These are phyloP conservation scores for Hyparrhenia diplandra DNA, from an alignment of 176 grass and related monocot species.

Conservation along the genomic window DNA sequence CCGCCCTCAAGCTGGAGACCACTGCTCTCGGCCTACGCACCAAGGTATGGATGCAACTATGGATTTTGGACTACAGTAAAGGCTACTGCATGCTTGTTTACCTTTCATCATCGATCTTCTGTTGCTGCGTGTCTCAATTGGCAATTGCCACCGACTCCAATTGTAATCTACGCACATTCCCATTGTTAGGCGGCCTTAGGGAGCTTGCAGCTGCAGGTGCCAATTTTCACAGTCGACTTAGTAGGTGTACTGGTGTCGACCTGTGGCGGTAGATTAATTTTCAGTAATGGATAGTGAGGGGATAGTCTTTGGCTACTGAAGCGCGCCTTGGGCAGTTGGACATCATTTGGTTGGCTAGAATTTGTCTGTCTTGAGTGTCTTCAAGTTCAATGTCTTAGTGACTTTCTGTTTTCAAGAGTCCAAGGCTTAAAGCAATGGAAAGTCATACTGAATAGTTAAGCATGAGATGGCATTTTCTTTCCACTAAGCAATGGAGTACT, in stretches of 20 bases:
- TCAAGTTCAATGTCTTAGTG: no score
- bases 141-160: not conserved
- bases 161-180: not conserved
- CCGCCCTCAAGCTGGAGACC: conserved; percentile 50
- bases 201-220: no score
- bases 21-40: conserved; percentile 40
- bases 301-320: not conserved
- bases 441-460: not conserved
- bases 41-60: conserved; percentile 41
- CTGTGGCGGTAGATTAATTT: not conserved
- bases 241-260: no score
- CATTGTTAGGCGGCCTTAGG: no score
- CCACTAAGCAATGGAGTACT: not conserved
- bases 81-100: not conserved
- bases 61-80: no score
- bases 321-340: not conserved
- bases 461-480: no score
- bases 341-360: not conserved
- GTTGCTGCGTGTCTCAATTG: not conserved
- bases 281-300: not conserved
- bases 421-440: not conserved
- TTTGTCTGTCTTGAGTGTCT: not conserved
- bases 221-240: no score
- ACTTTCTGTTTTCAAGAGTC: not conserved
- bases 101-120: not conserved